Evolutionary conservation across 176 grass and related monocot species (phyloP), one percentile per base, ranked within the genome.

Genomic region (Oryza nivara): DNA sequence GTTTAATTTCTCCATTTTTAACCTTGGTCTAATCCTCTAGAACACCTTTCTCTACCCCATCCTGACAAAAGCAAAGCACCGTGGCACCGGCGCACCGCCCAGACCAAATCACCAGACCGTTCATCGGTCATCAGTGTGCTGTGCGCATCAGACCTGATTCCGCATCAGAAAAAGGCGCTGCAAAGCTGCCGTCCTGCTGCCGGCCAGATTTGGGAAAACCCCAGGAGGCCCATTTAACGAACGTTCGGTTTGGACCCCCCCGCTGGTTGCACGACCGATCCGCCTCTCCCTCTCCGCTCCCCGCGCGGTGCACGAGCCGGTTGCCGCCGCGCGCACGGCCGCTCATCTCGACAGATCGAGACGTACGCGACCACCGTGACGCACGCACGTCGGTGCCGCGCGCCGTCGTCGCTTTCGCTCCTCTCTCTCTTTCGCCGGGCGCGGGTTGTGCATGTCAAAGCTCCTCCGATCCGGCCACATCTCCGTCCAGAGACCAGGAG

Each of bases 11-110:
- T 47, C n/a, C 4, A 4, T 7, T 61, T 17, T 52, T 65, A 43
- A 41, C 2, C 20, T 15, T 48, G 43, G 68, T 80, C 84, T 38
- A 52, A 52, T 41, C 58, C 80, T 86, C 76, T 40, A 65, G 75
- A 64, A n/a, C 10, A 17, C 25, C 23, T 67, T 25, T 16, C 15
- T 13, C 17, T 5, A 32, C 30, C 30, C 30, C 30, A 32, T 51
- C 65, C 45, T 35, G 67, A 17, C 12, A 61, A 61, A 17, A 17
- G 52, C 52, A 35, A 68, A 22, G 17, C 10, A 11, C 72, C 46
- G 15, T 16, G 7, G 40, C 40, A 41, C 40, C 40, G 40, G 7
- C 40, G 40, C 40, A 14, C 23, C 16, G 16, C 28, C 11, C 25
- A 15, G 7, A 65, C 32, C 19, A 19, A 61, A 86, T 15, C n/a